A percentile compares a stretch with the other conserved stretches of the same genome.
These are phyloP conservation scores for Debaryomyces nepalensis DNA, from an alignment of 1,139 yeast genomes.

Conservation along the genomic window DNA sequence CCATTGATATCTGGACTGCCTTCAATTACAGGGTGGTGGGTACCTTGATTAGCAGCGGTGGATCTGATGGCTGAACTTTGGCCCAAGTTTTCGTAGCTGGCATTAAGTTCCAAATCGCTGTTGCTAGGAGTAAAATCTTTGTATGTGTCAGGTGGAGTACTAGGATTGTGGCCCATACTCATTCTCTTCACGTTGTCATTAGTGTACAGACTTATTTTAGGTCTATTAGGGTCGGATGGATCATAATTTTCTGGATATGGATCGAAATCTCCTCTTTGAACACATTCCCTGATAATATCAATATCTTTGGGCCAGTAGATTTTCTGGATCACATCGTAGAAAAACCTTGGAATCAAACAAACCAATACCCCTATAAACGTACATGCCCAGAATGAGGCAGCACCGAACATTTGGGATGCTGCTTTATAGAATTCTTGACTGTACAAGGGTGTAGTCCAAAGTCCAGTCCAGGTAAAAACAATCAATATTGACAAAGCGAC, in stretches of 20 bases:
- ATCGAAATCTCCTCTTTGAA: conserved; percentile 60
- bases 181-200: conserved; percentile 26
- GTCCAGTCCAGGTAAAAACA: conserved; percentile 86
- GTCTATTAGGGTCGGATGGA: conserved; percentile 62
- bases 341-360: conserved; percentile 79
- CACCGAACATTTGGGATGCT: conserved; percentile 74
- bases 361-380: conserved; percentile 69
- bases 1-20: conserved; percentile 13
- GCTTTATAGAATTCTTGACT: conserved; percentile 78
- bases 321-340: conserved; percentile 64
- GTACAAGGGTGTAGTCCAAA: conserved; percentile 68
- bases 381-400: conserved; percentile 82
- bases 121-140: conserved; percentile 12
- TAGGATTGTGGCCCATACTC: conserved; percentile 19
- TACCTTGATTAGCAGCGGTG: not conserved
- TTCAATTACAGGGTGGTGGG: conserved; percentile 20
- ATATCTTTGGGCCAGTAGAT: conserved; percentile 75
- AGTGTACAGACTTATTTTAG: conserved; percentile 40
- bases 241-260: conserved; percentile 63
- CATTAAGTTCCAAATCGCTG: conserved; percentile 21
- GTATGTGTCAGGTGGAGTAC: conserved; percentile 4
- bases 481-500: conserved; percentile 67
- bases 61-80: conserved; percentile 9
- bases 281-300: conserved; percentile 84
- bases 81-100: conserved; percentile 18